phyloP scores from a whole-genome alignment of 305 asterid species.

The Solanum hybrid region DNA sequence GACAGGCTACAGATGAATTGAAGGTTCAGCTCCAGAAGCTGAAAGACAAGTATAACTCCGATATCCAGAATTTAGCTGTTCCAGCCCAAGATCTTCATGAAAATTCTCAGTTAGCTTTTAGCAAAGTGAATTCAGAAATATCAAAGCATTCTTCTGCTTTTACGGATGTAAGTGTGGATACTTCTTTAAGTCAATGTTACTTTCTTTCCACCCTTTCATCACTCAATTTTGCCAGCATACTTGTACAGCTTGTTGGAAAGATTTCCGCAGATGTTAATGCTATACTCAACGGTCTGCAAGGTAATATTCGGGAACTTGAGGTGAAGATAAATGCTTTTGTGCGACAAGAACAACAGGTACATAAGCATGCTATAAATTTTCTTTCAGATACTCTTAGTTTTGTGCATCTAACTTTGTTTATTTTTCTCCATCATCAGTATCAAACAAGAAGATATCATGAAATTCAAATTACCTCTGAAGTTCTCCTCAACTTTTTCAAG shows the following conservation, averaged over 20 bases:
- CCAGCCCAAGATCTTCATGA: slow-evolving; percentile 28
- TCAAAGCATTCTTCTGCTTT: slow-evolving; percentile 28
- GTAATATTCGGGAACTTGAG: slow-evolving; percentile 22
- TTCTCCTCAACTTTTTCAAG: slow-evolving; percentile 33
- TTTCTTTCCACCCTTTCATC: neutral
- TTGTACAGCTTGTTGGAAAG: slow-evolving; percentile 24
- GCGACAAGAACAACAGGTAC: slow-evolving; percentile 38
- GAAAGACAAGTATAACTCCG: slow-evolving; percentile 20
- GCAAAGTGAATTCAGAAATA: slow-evolving; percentile 34
- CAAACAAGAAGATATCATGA: slow-evolving; percentile 25
- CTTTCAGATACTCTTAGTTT: neutral
- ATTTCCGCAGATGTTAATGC: slow-evolving; percentile 25
- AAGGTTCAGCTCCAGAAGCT: slow-evolving; percentile 24
- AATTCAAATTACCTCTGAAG: slow-evolving; percentile 30
- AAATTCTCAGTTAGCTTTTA: slow-evolving; percentile 27
- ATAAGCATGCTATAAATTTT: neutral
- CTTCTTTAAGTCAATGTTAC: neutral
- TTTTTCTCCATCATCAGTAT: slow-evolving; percentile 22
- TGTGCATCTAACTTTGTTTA: neutral
- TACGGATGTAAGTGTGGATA: slow-evolving; percentile 22
- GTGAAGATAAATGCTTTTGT: slow-evolving; percentile 19
- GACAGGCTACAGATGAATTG: slow-evolving; percentile 37
- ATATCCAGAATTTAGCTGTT: slow-evolving; percentile 24
- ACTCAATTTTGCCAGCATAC: neutral
- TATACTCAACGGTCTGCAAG: slow-evolving; percentile 25